Conservation (phyloP, 352 stramenopile species). For the Pythium rhizo-oryzae region DNA sequence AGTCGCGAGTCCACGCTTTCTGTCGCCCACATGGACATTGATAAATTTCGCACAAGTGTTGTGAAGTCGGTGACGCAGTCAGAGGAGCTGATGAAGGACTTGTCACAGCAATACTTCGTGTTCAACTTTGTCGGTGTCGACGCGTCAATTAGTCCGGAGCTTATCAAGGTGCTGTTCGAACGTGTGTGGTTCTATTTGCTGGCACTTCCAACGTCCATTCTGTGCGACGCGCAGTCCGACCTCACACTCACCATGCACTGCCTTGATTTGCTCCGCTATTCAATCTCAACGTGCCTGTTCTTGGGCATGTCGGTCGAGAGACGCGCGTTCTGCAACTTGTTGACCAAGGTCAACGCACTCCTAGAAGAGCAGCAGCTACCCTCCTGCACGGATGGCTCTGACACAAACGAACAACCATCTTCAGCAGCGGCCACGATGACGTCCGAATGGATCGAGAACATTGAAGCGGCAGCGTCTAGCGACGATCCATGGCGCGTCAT, state of each 20-base stretch:
- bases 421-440: slow-evolving; percentile 2
- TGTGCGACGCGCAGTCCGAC: slow-evolving; percentile 79
- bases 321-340: slow-evolving; percentile 75
- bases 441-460: slow-evolving; percentile 55
- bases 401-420: not conserved
- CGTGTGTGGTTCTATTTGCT: slow-evolving; percentile 96
- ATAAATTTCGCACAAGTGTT: slow-evolving; percentile 74
- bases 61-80: slow-evolving; percentile 80
- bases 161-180: slow-evolving; percentile 93
- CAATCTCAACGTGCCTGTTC: slow-evolving; percentile 85
- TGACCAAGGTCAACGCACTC: slow-evolving; percentile 72
- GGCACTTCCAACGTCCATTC: slow-evolving; percentile 81
- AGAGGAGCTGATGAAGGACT: slow-evolving; percentile 85
- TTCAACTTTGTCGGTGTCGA: slow-evolving; percentile 94
- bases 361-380: slow-evolving; percentile 41
- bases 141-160: slow-evolving; percentile 83
- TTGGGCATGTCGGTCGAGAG: slow-evolving; percentile 75
- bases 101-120: slow-evolving; percentile 76
- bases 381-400: slow-evolving; percentile 29
- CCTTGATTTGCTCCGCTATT: slow-evolving; percentile 78
- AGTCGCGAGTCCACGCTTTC: slow-evolving; percentile 48
- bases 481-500: slow-evolving; percentile 86
- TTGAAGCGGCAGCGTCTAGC: slow-evolving; percentile 58
- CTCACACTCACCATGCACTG: slow-evolving; percentile 81
- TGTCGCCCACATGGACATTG: slow-evolving; percentile 61